Base-by-base conservation (phyloP, 768 basidiomycete species). In the Pulveroboletus sp. region DNA sequence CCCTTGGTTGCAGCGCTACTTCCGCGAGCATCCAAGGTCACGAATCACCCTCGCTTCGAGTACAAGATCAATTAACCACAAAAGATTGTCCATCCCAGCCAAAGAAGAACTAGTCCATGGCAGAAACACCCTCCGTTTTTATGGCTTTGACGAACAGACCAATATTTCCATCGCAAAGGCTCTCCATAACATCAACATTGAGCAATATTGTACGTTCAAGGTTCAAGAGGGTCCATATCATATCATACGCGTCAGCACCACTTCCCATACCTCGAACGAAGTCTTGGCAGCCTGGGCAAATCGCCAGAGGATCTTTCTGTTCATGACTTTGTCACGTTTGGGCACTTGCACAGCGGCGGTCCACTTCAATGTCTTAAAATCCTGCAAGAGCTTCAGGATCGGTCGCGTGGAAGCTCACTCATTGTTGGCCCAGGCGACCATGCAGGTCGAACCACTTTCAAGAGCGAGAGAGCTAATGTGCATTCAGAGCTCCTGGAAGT, bases 311-410 rank as follows among this genome's bases (percentile, higher is more conserved):
- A 71, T 6, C 61, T 81, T 3, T 68, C 52, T 17, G 48, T 75
- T 4, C 76, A 80, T 9, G 77, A 80, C 46, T 73, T 65, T 18
- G 58, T 72, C 11, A 68, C 71, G 0, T 80, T 75, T 42, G 71
- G 71, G 12, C 62, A 66, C 41, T 53, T 81, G 37, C 74, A 79
- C 5, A 68, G 72, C n/a, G 78, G 80, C 1, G 51, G 64, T 0
- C 56, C 44, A 1, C 57, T 81, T 0, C 80, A 81, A 40, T 80
- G 78, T 79, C 57, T 73, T 31, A 81, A 80, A 46, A 72, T 81
- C 21, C 47, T 69, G 15, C 69, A 72, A 18, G 75, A 73, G 51
- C 55, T 81, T 12, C 66, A 65, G 5, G 65, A 62, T 1, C 62
- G 67, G 24, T 52, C 56, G 56, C 6, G 62, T 66, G 1, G 73